Evolutionary conservation across 345 rosid genomes (phyloP).

Genomic region (Moringa oleifera): DNA sequence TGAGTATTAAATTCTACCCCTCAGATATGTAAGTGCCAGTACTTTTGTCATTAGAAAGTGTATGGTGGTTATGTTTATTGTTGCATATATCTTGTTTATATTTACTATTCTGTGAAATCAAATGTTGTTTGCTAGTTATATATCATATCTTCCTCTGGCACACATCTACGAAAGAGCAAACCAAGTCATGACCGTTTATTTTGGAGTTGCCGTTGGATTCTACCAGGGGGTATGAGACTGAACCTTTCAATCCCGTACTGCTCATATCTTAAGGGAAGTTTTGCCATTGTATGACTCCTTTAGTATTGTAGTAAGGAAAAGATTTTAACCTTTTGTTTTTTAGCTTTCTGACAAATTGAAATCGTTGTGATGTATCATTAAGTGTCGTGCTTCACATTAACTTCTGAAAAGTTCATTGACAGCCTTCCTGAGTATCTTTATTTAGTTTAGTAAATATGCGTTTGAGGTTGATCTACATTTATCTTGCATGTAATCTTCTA

Average conservation of each 20-base stretch:
- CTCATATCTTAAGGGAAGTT: constrained; percentile 1
- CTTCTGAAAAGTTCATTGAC: too few relatives aligned
- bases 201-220: constrained; percentile 89
- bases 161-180: constrained; percentile 90
- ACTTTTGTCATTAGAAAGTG: neutral
- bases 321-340: neutral
- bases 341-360: neutral
- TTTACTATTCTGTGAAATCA: constrained; percentile 15
- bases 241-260: constrained; percentile 1
- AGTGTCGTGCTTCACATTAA: neutral
- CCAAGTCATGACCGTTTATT: constrained; percentile 54
- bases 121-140: constrained; percentile 47
- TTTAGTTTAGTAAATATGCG: neutral
- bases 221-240: constrained; percentile 85
- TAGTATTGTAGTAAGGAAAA: constrained; percentile 2
- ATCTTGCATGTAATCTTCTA: neutral
- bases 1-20: constrained; percentile 45
- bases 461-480: neutral
- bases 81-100: constrained; percentile 11
- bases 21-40: constrained; percentile 74
- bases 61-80: constrained; percentile 1
- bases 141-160: constrained; percentile 95
- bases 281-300: constrained; percentile 11
- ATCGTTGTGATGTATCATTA: neutral
- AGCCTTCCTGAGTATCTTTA: neutral